phyloP scores from a whole-genome alignment of 108 stramenopile species.

The Skeletonema grethae region DNA sequence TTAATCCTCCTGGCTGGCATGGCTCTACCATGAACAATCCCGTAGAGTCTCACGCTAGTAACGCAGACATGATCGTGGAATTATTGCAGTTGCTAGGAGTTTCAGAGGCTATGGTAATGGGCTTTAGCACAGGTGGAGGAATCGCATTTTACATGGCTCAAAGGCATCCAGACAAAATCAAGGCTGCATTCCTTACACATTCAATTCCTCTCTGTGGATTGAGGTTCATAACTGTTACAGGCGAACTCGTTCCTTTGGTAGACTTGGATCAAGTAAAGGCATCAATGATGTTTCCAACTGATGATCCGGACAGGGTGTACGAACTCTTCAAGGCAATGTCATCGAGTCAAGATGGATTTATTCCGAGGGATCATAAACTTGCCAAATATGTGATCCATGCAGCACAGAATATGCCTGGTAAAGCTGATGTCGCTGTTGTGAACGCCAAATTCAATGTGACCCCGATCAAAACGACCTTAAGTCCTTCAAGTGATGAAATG shows the following conservation, averaged over 20 bases:
- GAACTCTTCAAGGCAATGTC: slow-evolving; percentile 26
- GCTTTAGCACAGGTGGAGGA: slow-evolving; percentile 27
- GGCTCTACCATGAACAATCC: slow-evolving; percentile 27
- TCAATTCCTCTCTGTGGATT: slow-evolving; percentile 26
- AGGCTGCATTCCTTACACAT: slow-evolving; percentile 33
- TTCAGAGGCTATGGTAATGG: slow-evolving; percentile 22
- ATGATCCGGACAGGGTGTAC: slow-evolving; percentile 14
- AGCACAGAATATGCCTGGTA: slow-evolving; percentile 22
- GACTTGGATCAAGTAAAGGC: background rate
- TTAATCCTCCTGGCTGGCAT: slow-evolving; percentile 30
- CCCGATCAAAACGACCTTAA: slow-evolving; percentile 22
- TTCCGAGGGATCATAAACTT: slow-evolving; percentile 12
- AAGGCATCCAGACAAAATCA: slow-evolving; percentile 21
- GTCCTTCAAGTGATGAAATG: slow-evolving; percentile 14
- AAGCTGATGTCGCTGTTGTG: slow-evolving; percentile 11
- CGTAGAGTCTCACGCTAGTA: slow-evolving; percentile 23
- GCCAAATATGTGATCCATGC: slow-evolving; percentile 10
- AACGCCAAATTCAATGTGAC: slow-evolving; percentile 33
- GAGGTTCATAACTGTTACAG: background rate
- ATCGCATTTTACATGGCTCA: slow-evolving; percentile 27
- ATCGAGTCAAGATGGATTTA: slow-evolving; percentile 12
- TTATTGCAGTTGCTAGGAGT: slow-evolving; percentile 13
- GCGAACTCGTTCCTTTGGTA: slow-evolving; percentile 2
- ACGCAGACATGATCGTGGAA: slow-evolving; percentile 24
- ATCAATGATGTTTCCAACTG: background rate